Evolutionary conservation across 202 grass and related monocot genomes (phyloP), one percentile per base, ranked within the genome.

Genomic region (Panicum hallii): DNA sequence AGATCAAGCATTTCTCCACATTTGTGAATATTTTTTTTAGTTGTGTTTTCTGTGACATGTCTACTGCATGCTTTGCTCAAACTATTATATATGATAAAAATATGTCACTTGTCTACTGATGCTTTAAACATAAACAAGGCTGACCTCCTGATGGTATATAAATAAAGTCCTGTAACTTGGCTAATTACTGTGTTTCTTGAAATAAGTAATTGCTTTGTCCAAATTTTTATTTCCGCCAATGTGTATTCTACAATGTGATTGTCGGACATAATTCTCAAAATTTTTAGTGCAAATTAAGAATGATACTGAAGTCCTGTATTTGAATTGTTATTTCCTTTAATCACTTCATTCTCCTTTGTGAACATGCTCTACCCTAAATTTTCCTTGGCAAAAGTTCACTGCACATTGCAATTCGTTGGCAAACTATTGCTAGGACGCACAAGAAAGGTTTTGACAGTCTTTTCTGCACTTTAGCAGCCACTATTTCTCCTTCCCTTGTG

Each of bases 401-500:
- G 1, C 32, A 57, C 47, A 75, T 82, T 85, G 66, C 26, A 61
- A 77, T 78, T 67, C 79, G 26, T 72, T 87, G 62, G 10, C 64
- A 52, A 87, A 55, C 28, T 84, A n/a, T 70, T 76, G 76, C 75
- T 86, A 79, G 30, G 60, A 61, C 32, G 1, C 62, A 63, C 52
- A 74, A 83, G 74, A 45, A 83, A 80, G 52, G 57, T 48, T 85
- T 74, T 90, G 83, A 82, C 80, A 3, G 19, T 81, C 50, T 68
- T 92, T 86, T 83, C 40, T 89, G 72, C 83, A 67, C 64, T 63
- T 90, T 55, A 85, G 75, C 93, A 96, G 91, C 84, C 73, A 99
- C 84, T 65, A 92, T 96, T 78, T 90, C 91, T 84, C 93, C 97
- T 70, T 71, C 88, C 72, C 88, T 99, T 87, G 97, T 99, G 72